Conservation (phyloP, 768 basidiomycete species). For the Lepiota venenata region DNA sequence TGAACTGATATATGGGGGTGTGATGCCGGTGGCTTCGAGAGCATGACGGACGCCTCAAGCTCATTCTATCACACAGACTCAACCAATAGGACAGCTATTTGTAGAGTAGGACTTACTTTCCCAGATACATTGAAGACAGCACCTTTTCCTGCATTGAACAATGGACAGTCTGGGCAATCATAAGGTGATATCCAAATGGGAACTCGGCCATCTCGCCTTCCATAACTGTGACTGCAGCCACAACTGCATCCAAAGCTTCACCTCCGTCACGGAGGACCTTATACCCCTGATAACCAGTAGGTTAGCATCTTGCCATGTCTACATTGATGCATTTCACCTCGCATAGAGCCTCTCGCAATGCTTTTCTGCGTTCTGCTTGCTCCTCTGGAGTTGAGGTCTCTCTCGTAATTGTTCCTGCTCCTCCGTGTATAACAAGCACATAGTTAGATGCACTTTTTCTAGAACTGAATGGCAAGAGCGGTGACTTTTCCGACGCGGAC, state of each 20-base stretch:
- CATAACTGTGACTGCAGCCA: slow-evolving; percentile 68
- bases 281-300: slow-evolving; percentile 42
- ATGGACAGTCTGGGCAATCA: slow-evolving; percentile 51
- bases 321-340: slow-evolving; percentile 27
- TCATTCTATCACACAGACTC: slow-evolving; percentile 52
- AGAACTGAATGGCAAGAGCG: not conserved
- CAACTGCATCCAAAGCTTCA: slow-evolving; percentile 80
- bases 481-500: slow-evolving; percentile 1
- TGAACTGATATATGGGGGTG: slow-evolving; percentile 55
- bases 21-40: slow-evolving; percentile 70
- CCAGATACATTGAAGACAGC: slow-evolving; percentile 81
- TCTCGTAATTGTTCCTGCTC: slow-evolving; percentile 68
- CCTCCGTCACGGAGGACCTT: slow-evolving; percentile 61
- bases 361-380: slow-evolving; percentile 53
- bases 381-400: slow-evolving; percentile 57
- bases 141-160: slow-evolving; percentile 80
- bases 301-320: not conserved
- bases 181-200: not conserved
- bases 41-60: slow-evolving; percentile 78
- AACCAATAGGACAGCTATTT: too few relatives aligned
- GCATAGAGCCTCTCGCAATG: slow-evolving; percentile 48
- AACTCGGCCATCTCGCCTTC: slow-evolving; percentile 47
- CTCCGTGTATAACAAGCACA: slow-evolving; percentile 75
- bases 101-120: slow-evolving; percentile 43
- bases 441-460: slow-evolving; percentile 15